These are phyloP conservation scores for Nakaseomyces nivariensis DNA, from an alignment of 1,139 yeast genomes.

Conservation along the genomic window DNA sequence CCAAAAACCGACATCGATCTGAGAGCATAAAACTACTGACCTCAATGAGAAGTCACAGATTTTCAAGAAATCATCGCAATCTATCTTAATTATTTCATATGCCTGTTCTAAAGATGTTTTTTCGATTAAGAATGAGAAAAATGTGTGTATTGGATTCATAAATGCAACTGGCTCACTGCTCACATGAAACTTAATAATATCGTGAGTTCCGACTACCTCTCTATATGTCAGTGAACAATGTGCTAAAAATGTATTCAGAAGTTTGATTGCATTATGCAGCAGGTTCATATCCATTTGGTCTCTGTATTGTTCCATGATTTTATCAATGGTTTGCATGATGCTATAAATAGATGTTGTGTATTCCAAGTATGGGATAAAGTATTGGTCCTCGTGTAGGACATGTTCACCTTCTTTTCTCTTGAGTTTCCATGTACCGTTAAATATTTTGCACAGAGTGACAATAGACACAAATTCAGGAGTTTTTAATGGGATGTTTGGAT, in stretches of 20 bases:
- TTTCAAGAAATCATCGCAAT: slow-evolving; percentile 31
- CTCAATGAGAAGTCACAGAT: slow-evolving; percentile 51
- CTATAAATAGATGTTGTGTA: slow-evolving; percentile 40
- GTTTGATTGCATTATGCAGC: slow-evolving; percentile 30
- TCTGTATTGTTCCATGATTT: slow-evolving; percentile 27
- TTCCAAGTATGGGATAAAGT: slow-evolving; percentile 40
- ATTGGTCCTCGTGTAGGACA: slow-evolving; percentile 46
- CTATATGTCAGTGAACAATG: slow-evolving; percentile 20
- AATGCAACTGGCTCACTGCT: slow-evolving; percentile 44
- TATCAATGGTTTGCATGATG: slow-evolving; percentile 38
- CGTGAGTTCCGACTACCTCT: slow-evolving; percentile 20
- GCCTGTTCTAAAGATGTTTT: slow-evolving; percentile 20
- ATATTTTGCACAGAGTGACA: slow-evolving; percentile 37
- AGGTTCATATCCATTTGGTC: slow-evolving; percentile 16
- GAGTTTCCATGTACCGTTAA: slow-evolving; percentile 50
- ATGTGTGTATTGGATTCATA: slow-evolving; percentile 49
- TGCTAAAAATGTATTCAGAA: slow-evolving; percentile 29
- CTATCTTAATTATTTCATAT: slow-evolving; percentile 10
- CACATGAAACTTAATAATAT: slow-evolving; percentile 34
- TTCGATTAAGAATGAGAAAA: slow-evolving; percentile 31
- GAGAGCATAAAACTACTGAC: slow-evolving; percentile 47
- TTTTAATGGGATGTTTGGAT: slow-evolving; percentile 25
- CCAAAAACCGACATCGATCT: slow-evolving; percentile 53
- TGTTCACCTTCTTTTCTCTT: slow-evolving; percentile 59
- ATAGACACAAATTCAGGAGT: slow-evolving; percentile 33